Evolutionary conservation across 805 yeast species (phyloP).

Genomic region (Metschnikowia corniflorae): DNA sequence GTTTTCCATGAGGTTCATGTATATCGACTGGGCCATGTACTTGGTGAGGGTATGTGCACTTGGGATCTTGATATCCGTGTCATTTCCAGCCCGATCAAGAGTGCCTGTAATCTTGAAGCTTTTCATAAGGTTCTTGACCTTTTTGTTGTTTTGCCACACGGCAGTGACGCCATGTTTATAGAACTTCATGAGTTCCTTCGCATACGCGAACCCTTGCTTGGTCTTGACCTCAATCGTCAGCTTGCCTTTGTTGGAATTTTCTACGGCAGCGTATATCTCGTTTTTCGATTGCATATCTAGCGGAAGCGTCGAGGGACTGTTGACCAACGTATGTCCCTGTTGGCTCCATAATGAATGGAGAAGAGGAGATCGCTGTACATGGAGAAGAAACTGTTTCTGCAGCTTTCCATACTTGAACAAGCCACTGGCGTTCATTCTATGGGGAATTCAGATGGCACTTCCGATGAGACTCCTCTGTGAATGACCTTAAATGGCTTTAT

Average conservation of each 20-base stretch:
- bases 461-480: too few relatives aligned
- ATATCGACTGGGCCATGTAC: constrained; percentile 34
- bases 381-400: constrained; percentile 7
- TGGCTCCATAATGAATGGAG: constrained; percentile 11
- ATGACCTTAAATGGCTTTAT: too few relatives aligned
- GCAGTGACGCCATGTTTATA: constrained; percentile 57
- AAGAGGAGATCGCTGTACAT: constrained; percentile 7
- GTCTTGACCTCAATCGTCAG: constrained; percentile 18
- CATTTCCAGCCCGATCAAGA: constrained; percentile 23
- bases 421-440: neutral
- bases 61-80: constrained; percentile 27
- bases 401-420: constrained; percentile 4
- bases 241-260: constrained; percentile 17
- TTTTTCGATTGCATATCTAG: constrained; percentile 24
- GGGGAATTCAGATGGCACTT: too few relatives aligned
- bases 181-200: constrained; percentile 45
- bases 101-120: constrained; percentile 20
- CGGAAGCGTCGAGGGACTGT: constrained; percentile 31
- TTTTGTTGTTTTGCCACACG: constrained; percentile 45
- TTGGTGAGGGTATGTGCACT: constrained; percentile 34
- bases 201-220: constrained; percentile 43
- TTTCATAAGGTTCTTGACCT: constrained; percentile 17
- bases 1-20: constrained; percentile 36
- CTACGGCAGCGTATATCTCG: constrained; percentile 26
- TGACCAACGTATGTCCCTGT: constrained; percentile 1